A percentile compares a stretch with the other conserved stretches of the same genome.
Evolutionary conservation across 805 yeast genomes (phyloP).

Genomic region (Wickerhamiella sergipiensis): DNA sequence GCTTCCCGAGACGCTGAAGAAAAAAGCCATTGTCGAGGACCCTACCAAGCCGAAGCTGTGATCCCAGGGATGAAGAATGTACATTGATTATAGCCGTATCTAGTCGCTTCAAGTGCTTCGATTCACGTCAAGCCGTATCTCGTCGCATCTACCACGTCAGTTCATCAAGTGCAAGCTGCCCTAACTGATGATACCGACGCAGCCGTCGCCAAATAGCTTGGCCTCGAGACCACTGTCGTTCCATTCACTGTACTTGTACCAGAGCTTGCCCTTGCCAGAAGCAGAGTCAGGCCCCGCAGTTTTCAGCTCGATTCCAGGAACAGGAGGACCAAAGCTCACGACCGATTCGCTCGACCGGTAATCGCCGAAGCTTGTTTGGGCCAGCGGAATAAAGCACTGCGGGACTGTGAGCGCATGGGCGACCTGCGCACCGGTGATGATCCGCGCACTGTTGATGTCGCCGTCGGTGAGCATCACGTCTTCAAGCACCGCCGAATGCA

Average conservation of each 20-base stretch:
- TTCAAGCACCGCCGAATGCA: constrained; percentile 18
- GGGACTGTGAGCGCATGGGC: constrained; percentile 23
- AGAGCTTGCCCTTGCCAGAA: neutral
- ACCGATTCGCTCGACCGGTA: constrained; percentile 13
- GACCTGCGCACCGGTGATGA: constrained; percentile 25
- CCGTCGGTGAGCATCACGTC: constrained; percentile 15
- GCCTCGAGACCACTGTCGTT: neutral
- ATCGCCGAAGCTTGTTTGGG: constrained; percentile 24
- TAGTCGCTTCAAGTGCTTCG: too few relatives aligned
- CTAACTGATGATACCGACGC: neutral
- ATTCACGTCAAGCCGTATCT: too few relatives aligned
- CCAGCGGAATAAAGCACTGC: constrained; percentile 21
- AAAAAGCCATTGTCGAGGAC: constrained; percentile 1
- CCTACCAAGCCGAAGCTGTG: neutral
- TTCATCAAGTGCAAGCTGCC: too few relatives aligned
- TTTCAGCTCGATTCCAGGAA: constrained; percentile 15
- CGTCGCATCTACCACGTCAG: too few relatives aligned
- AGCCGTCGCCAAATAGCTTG: neutral
- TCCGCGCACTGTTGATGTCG: constrained; percentile 19
- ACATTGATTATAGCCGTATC: too few relatives aligned
- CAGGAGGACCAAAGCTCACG: constrained; percentile 14
- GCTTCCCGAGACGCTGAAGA: constrained; percentile 5
- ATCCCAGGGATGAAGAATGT: too few relatives aligned
- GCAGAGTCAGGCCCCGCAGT: neutral
- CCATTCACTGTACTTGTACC: neutral